Evolutionary conservation across 202 grass and related monocot species (phyloP), one percentile per base, ranked within the genome.

Genomic region (Zoysia matrella): DNA sequence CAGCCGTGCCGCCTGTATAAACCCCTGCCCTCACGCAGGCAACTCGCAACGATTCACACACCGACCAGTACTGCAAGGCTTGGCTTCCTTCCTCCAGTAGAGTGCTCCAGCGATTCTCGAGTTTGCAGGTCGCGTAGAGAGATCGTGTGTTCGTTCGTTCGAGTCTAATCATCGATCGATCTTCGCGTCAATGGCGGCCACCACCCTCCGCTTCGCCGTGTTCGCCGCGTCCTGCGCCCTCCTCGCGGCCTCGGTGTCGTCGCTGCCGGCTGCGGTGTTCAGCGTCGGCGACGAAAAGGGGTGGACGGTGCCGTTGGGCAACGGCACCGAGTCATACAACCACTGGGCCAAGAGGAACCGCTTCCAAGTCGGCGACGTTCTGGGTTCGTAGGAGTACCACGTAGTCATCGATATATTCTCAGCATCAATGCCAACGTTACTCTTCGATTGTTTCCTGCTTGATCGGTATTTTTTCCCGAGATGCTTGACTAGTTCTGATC

Each of bases 291-390:
- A 91, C 39, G 74, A 60, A 60, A 61, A 60, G 4, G 91, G 89
- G 14, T 94, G 94, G 94, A 13, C 44, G 1, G 53, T 94, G 44
- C 94, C 94, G 53, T 6, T 70, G 49, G 81, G 65, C 55, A 80
- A 88, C 10, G 80, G 85, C 62, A 69, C 87, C 58, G 89, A 94
- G 57, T 69, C 86, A 44, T 97, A 94, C 82, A 97, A 91, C 84
- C 84, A 89, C 48, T 97, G 94, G n/a, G 30, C 30, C 30, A 36
- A 36, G 30, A 36, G 30, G 30, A 36, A 36, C 30, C 30, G 30
- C 30, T 36, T 36, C 30, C 30, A 36, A 36, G 30, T 36, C 30
- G 30, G 30, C 30, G 30, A 36, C 30, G 30, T 36, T 36, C 30
- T 36, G 30, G 30, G 30, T 36, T 36, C 30, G 30, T 36, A 36